Conservation (phyloP, 257 asterid species). For the Nicotiana benthamiana region DNA sequence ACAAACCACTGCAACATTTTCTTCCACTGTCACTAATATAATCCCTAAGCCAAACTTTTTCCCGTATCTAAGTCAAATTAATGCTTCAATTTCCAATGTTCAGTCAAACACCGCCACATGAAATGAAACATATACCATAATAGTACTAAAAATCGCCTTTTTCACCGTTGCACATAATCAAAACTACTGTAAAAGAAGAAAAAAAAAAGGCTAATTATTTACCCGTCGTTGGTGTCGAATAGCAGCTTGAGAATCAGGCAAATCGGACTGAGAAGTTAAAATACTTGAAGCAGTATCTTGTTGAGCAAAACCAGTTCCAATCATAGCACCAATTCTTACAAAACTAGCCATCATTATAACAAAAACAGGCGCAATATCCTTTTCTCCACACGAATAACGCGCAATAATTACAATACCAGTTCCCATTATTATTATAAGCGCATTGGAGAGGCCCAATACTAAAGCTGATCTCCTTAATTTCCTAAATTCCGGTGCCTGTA, state of each 20-base stretch:
- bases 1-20: background rate
- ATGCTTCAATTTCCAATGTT: background rate
- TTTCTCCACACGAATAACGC: background rate
- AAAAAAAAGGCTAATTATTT: background rate
- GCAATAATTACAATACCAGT: background rate
- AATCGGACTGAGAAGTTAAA: background rate
- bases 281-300: slow-evolving; percentile 13
- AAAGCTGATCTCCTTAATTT: slow-evolving; percentile 9
- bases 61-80: background rate
- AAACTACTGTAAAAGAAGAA: background rate
- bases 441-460: slow-evolving; percentile 13
- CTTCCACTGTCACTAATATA: background rate
- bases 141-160: background rate
- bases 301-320: slow-evolving; percentile 13
- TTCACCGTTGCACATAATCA: background rate
- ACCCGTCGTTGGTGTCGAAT: slow-evolving; percentile 18
- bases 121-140: background rate
- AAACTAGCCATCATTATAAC: slow-evolving; percentile 6
- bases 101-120: background rate
- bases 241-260: background rate
- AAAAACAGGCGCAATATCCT: background rate
- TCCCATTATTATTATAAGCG: slow-evolving; percentile 1
- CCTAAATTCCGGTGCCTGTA: background rate
- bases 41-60: background rate
- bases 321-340: slow-evolving; percentile 13